These are phyloP conservation scores for Apiospora sp. DNA, from an alignment of 2,329 filamentous ascomycete genomes.

Conservation along the genomic window DNA sequence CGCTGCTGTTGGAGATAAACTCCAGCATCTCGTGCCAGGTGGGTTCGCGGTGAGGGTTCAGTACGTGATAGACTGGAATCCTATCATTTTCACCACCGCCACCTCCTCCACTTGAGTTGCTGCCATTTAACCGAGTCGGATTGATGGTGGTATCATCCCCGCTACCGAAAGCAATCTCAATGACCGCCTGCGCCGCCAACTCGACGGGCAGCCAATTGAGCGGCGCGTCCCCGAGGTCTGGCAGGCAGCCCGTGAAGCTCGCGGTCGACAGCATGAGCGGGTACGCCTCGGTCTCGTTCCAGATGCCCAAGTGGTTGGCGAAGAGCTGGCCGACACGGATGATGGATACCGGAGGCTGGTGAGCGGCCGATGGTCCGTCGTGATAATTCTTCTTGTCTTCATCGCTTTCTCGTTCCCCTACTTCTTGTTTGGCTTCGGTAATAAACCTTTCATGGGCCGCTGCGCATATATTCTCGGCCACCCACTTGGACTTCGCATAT, in stretches of 20 bases:
- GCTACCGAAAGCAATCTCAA: conserved; percentile 43
- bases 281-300: conserved; percentile 58
- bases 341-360: conserved; percentile 46
- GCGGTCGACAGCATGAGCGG: conserved; percentile 55
- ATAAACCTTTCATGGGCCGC: conserved; percentile 40
- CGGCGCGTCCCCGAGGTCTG: conserved; percentile 45
- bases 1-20: conserved; percentile 34
- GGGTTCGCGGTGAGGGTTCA: conserved; percentile 53
- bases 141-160: background rate
- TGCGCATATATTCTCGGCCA: conserved; percentile 62
- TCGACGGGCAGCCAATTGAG: conserved; percentile 57
- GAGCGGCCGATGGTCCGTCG: conserved; percentile 29
- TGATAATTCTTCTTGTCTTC: no score
- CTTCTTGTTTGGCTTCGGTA: background rate
- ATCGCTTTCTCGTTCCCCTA: no score
- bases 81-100: background rate
- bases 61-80: conserved; percentile 53
- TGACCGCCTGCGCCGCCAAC: conserved; percentile 50
- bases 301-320: conserved; percentile 49
- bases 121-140: conserved; percentile 31
- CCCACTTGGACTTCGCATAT: conserved; percentile 66
- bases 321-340: conserved; percentile 56
- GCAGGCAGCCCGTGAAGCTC: conserved; percentile 47
- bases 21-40: conserved; percentile 55
- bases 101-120: conserved; percentile 38